Percentiles rank a stretch among this genome's conserved stretches.
Evolutionary conservation across 352 stramenopile species (phyloP).

Genomic region (Phytophthora palmivora): DNA sequence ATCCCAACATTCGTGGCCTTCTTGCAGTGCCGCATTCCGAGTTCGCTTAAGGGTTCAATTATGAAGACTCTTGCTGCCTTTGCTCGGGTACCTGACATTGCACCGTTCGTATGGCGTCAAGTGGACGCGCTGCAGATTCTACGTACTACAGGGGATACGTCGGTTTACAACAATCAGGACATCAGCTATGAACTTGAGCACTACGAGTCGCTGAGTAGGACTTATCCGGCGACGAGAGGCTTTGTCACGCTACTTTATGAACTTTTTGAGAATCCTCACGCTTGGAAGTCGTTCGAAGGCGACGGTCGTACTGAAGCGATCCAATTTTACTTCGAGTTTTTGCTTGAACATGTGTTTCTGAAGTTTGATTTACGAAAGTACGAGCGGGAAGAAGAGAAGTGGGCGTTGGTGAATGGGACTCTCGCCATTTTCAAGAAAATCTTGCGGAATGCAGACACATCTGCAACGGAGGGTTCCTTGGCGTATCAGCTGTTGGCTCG

Average conservation of each 20-base stretch:
- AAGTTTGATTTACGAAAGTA: conserved; percentile 89
- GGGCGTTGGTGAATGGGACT: conserved; percentile 73
- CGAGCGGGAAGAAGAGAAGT: conserved; percentile 85
- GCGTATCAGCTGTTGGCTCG: conserved; percentile 75
- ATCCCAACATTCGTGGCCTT: conserved; percentile 87
- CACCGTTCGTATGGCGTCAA: conserved; percentile 86
- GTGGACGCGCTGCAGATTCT: conserved; percentile 87
- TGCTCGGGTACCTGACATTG: conserved; percentile 78
- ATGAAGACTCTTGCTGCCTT: conserved; percentile 88
- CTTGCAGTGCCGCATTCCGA: conserved; percentile 84
- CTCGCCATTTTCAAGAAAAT: conserved; percentile 86
- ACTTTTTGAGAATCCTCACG: conserved; percentile 78
- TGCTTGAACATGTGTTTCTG: conserved; percentile 83
- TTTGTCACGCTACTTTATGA: conserved; percentile 81
- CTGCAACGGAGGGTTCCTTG: conserved; percentile 57
- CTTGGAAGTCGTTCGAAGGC: conserved; percentile 78
- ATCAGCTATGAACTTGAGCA: conserved; percentile 89
- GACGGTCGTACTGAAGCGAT: conserved; percentile 80
- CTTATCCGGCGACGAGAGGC: conserved; percentile 80
- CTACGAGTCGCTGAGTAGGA: conserved; percentile 79
- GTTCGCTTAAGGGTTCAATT: conserved; percentile 82
- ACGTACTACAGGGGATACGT: conserved; percentile 70
- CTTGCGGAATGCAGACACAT: conserved; percentile 55
- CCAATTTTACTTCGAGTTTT: conserved; percentile 87
- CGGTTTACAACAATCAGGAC: conserved; percentile 72